Evolutionary conservation across 768 basidiomycete species (phyloP).

Genomic region (Naganishia randhawae): DNA sequence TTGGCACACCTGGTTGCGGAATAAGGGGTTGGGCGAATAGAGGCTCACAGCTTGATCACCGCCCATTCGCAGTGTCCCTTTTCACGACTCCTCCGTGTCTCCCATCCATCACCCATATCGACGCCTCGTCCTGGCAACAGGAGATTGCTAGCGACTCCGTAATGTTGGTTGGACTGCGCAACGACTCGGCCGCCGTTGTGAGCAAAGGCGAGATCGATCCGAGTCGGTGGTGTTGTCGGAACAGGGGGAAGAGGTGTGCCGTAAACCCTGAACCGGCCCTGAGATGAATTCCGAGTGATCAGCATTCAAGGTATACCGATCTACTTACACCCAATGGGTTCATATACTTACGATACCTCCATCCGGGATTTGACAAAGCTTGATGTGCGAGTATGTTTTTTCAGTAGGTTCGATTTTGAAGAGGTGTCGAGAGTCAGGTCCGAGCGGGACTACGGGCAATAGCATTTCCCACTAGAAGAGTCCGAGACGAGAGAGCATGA

Average conservation of each 20-base stretch:
- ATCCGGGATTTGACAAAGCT: conserved; percentile 92
- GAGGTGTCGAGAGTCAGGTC: conserved; percentile 81
- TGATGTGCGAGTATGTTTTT: conserved; percentile 67
- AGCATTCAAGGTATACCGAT: too few relatives aligned
- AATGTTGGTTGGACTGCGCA: conserved; percentile 88
- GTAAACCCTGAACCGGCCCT: conserved; percentile 32
- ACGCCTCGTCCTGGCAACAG: conserved; percentile 79
- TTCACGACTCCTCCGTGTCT: conserved; percentile 80
- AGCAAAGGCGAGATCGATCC: conserved; percentile 85
- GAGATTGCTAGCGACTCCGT: conserved; percentile 83
- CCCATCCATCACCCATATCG: conserved; percentile 99
- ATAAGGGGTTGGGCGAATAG: background rate
- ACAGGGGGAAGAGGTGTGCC: conserved; percentile 27
- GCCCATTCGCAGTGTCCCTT: conserved; percentile 71
- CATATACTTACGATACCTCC: conserved; percentile 85
- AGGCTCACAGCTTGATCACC: conserved; percentile 74
- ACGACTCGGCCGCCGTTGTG: conserved; percentile 83
- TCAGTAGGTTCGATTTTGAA: conserved; percentile 65
- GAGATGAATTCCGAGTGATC: too few relatives aligned
- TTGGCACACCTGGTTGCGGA: too few relatives aligned
- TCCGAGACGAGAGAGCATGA: background rate
- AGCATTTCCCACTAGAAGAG: conserved; percentile 63
- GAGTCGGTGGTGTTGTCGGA: conserved; percentile 16
- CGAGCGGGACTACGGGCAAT: conserved; percentile 69
- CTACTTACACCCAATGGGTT: too few relatives aligned